These are phyloP conservation scores for Aspergillus steynii DNA, from an alignment of 495 filamentous ascomycete species.

Conservation along the genomic window DNA sequence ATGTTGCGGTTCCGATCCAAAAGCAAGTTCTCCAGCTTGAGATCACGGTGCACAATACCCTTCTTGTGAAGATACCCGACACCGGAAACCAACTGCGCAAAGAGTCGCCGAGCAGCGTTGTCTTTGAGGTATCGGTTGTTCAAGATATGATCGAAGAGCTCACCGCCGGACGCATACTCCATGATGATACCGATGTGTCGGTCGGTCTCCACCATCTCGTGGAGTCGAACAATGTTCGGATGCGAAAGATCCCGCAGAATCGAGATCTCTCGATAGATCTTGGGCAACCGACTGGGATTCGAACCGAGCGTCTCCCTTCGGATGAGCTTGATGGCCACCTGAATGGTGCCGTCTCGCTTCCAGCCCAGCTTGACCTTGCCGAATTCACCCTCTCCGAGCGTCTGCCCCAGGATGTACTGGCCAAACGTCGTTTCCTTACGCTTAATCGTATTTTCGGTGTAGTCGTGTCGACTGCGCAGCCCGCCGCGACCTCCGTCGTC, in stretches of 20 bases:
- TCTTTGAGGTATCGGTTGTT: constrained; percentile 97
- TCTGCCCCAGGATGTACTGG: constrained; percentile 92
- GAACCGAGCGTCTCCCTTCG: constrained; percentile 82
- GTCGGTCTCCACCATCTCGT: constrained; percentile 98
- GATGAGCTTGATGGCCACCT: constrained; percentile 99
- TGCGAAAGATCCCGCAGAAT: constrained; percentile 86
- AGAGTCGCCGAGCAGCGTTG: constrained; percentile 81
- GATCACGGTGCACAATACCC: constrained; percentile 95
- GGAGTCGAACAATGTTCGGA: constrained; percentile 94
- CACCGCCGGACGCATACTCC: constrained; percentile 96
- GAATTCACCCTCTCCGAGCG: constrained; percentile 98
- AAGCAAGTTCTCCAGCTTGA: constrained; percentile 95
- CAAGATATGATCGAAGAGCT: constrained; percentile 97
- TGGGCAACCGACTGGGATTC: constrained; percentile 85
- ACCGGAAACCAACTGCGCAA: constrained; percentile 94
- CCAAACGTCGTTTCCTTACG: constrained; percentile 88
- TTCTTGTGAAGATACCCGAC: constrained; percentile 99
- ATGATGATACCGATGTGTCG: constrained; percentile 96
- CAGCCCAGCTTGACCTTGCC: constrained; percentile 99
- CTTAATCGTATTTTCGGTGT: constrained; percentile 50
- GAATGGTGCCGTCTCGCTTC: constrained; percentile 90
- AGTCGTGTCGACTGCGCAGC: constrained; percentile 76
- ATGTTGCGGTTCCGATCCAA: constrained; percentile 97
- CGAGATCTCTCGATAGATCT: constrained; percentile 94
- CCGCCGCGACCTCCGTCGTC: constrained; percentile 63